phyloP scores from a whole-genome alignment of 192 early-diverging fungal species.

The Coemansia javaensis region DNA sequence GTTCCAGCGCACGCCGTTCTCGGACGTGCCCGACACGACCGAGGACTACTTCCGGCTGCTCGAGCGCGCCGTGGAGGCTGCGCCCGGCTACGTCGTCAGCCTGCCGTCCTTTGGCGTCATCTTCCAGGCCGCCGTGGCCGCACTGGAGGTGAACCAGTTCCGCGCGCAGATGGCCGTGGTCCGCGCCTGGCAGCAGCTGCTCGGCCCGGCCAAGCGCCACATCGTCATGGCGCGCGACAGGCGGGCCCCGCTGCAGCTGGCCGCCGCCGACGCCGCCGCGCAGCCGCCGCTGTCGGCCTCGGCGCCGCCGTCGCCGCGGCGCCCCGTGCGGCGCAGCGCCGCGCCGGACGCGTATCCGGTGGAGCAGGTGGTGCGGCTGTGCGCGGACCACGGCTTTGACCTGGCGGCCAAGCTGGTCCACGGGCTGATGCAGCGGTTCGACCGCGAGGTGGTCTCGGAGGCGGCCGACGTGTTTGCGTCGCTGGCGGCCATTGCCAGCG shows the following conservation, averaged over 20 bases:
- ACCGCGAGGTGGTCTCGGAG: constrained; percentile 27
- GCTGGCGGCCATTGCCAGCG: constrained; percentile 29
- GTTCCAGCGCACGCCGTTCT: constrained; percentile 46
- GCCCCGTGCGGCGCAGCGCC: constrained; percentile 3
- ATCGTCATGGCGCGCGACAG: constrained; percentile 24
- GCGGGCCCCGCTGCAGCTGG: constrained; percentile 1
- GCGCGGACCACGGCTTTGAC: constrained; percentile 29
- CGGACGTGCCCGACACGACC: constrained; percentile 37
- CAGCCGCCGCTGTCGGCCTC: background rate
- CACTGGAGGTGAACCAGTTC: constrained; percentile 35
- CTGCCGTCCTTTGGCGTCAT: constrained; percentile 17
- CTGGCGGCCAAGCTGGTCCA: constrained; percentile 24
- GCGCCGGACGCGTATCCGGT: constrained; percentile 27
- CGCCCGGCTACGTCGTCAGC: constrained; percentile 21
- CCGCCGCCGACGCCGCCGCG: background rate
- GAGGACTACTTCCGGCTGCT: constrained; percentile 46
- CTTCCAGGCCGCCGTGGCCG: constrained; percentile 34
- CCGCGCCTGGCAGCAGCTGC: constrained; percentile 31
- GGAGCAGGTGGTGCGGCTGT: constrained; percentile 28
- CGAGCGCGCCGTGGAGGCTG: constrained; percentile 33
- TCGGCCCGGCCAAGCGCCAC: constrained; percentile 44
- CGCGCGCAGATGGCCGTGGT: constrained; percentile 40
- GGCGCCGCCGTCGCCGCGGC: constrained; percentile 8
- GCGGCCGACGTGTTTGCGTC: constrained; percentile 30
- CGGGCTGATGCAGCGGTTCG: constrained; percentile 30